phyloP scores from a whole-genome alignment of 495 filamentous ascomycete species.

The Hypoxylon fuscum region DNA sequence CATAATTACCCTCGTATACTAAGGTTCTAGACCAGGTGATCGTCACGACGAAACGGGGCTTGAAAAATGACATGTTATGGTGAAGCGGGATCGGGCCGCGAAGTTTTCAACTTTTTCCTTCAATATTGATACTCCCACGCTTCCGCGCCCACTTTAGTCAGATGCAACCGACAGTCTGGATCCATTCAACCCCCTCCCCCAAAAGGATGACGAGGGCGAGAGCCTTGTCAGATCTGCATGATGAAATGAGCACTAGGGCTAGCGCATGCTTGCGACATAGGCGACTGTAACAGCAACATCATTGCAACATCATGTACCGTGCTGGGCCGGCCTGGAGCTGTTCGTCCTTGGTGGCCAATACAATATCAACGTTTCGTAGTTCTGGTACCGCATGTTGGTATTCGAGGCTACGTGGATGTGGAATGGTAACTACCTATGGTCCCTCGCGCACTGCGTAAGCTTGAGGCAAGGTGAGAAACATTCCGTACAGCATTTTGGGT shows the following conservation, averaged over 20 bases:
- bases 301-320: constrained; percentile 1
- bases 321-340: constrained; percentile 21
- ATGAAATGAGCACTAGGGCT: constrained; percentile 26
- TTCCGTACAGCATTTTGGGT: too few species aligned
- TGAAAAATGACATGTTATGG: not conserved
- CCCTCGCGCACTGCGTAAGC: constrained; percentile 15
- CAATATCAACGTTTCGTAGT: not conserved
- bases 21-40: constrained; percentile 23
- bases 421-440: too few species aligned
- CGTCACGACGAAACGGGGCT: constrained; percentile 3
- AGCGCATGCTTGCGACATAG: constrained; percentile 30
- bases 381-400: not conserved
- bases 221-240: constrained; percentile 33
- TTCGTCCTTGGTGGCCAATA: constrained; percentile 21
- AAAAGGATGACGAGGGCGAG: constrained; percentile 9
- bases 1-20: constrained; percentile 14
- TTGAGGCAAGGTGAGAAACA: not conserved
- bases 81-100: constrained; percentile 21
- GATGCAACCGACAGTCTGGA: constrained; percentile 37
- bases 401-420: constrained; percentile 7
- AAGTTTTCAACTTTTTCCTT: constrained; percentile 17
- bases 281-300: constrained; percentile 24
- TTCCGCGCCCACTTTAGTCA: constrained; percentile 13
- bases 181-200: constrained; percentile 8
- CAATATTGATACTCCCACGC: constrained; percentile 3